Base-by-base conservation (phyloP, 495 filamentous ascomycete genomes). In the Penicillium odoratum region DNA sequence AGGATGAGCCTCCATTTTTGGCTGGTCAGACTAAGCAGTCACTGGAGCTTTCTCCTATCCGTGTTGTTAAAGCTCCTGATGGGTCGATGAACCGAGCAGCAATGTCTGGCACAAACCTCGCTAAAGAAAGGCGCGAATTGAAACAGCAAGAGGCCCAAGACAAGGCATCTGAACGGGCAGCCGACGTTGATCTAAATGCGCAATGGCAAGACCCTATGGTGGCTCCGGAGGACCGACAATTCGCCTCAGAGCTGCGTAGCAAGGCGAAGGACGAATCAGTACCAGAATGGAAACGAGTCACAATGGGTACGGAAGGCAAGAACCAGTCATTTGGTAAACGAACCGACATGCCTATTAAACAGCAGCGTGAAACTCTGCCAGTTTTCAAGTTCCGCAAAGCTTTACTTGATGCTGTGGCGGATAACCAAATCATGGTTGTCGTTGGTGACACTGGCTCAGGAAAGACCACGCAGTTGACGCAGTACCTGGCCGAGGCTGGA, bases 131-230 rank as follows among this genome's bases (percentile, higher is more conserved):
- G 43, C 84, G 91, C 64, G 94, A 99, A 53, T 56, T 97, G 56
- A 81, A 90, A 43, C 92, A 97, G 63, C 88, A 93, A 69, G 93
- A 98, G 70, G 86, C 84, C 0, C 89, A 94, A 59, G 90, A 91
- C 40, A 88, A 88, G 57, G 90, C 91, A 4, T 87, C 87, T 0
- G 85, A 96, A 62, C 85, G 89, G 57, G 85, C 90, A 4, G 77
- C 85, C 4, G 85, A 91, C 58, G 89, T 94, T 9, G 93, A 98
- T 64, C 82, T 99, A 5, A 85, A 87, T 45, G 87, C 90, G 1
- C 92, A 97, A 69, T 99, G 94, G 94, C 85, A 97, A 53, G 94
- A 99, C 73, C 94, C 94, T 0, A 96, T 99, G 92, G 87, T 89
- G 31, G 83, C 85, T 28, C 87, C 93, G 2, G 89, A 92, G 48